These are phyloP conservation scores for Sarocladium oryzae DNA, from an alignment of 2,329 filamentous ascomycete genomes.

Conservation along the genomic window DNA sequence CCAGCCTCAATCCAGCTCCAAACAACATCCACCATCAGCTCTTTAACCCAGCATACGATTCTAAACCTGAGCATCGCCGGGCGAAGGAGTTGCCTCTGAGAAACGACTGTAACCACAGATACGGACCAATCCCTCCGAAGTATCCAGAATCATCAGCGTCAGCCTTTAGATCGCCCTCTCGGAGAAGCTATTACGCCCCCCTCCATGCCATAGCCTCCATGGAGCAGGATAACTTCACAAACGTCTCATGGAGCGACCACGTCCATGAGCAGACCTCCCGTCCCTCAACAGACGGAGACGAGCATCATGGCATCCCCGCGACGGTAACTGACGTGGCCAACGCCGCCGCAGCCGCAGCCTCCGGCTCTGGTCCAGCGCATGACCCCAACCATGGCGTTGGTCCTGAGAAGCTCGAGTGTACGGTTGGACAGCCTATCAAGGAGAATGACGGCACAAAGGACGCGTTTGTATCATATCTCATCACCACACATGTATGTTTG, in stretches of 20 bases:
- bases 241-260: constrained; percentile 70
- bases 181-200: too few relatives aligned
- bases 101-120: background rate
- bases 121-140: background rate
- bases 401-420: constrained; percentile 74
- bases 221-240: constrained; percentile 69
- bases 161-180: constrained; percentile 28
- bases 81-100: too few relatives aligned
- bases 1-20: constrained; percentile 4
- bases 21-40: background rate
- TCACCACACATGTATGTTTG: constrained; percentile 71
- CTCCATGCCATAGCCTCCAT: constrained; percentile 22
- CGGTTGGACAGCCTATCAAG: constrained; percentile 77
- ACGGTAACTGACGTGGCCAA: constrained; percentile 5
- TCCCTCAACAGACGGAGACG: constrained; percentile 16
- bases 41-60: background rate
- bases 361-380: constrained; percentile 6
- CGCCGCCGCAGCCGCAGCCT: constrained; percentile 18
- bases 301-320: constrained; percentile 22
- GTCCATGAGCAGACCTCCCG: constrained; percentile 30
- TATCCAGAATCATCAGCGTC: constrained; percentile 13
- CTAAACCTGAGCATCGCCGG: background rate
- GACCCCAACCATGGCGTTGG: constrained; percentile 56
- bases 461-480: constrained; percentile 90
- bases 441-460: constrained; percentile 97